These are phyloP conservation scores for Alternaria ventricosa DNA, from an alignment of 2,329 filamentous ascomycete species.

Conservation along the genomic window DNA sequence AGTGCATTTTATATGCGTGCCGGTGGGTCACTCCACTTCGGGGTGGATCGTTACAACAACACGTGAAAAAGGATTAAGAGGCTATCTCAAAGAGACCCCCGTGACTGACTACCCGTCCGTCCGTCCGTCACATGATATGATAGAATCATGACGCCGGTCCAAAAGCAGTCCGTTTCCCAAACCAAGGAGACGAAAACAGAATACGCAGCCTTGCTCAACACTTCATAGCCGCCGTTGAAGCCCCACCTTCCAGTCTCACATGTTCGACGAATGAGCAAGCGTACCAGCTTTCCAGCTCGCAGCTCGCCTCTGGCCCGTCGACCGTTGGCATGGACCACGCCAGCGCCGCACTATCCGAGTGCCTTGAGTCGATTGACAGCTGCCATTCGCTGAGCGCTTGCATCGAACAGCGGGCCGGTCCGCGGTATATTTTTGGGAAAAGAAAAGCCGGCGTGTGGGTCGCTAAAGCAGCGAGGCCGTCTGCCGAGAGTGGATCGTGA, in stretches of 20 bases:
- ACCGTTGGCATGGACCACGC: slow-evolving; percentile 19
- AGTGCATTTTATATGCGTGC: slow-evolving; percentile 12
- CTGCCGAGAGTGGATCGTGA: slow-evolving; percentile 21
- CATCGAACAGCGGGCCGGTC: slow-evolving; percentile 44
- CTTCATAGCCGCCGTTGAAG: slow-evolving; percentile 1
- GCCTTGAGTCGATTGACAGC: slow-evolving; percentile 12
- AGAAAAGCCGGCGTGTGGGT: slow-evolving; percentile 32
- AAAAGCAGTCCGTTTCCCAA: slow-evolving; percentile 10
- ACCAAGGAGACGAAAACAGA: slow-evolving; percentile 10
- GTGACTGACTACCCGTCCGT: background rate
- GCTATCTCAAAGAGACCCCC: background rate
- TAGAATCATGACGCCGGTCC: slow-evolving; percentile 10
- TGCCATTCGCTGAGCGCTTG: slow-evolving; percentile 37
- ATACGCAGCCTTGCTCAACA: background rate
- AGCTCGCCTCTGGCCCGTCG: slow-evolving; percentile 7
- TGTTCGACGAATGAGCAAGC: slow-evolving; percentile 19
- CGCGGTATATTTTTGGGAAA: slow-evolving; percentile 38
- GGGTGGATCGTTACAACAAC: slow-evolving; percentile 29
- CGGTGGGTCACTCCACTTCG: background rate
- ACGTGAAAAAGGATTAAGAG: slow-evolving; percentile 8
- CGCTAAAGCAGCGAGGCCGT: slow-evolving; percentile 40
- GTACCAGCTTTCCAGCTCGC: slow-evolving; percentile 13
- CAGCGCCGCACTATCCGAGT: slow-evolving; percentile 13
- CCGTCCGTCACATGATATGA: background rate
- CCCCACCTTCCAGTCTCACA: slow-evolving; percentile 12